Evolutionary conservation across 257 asterid genomes (phyloP).

Genomic region (Oldenlandia corymbosa): DNA sequence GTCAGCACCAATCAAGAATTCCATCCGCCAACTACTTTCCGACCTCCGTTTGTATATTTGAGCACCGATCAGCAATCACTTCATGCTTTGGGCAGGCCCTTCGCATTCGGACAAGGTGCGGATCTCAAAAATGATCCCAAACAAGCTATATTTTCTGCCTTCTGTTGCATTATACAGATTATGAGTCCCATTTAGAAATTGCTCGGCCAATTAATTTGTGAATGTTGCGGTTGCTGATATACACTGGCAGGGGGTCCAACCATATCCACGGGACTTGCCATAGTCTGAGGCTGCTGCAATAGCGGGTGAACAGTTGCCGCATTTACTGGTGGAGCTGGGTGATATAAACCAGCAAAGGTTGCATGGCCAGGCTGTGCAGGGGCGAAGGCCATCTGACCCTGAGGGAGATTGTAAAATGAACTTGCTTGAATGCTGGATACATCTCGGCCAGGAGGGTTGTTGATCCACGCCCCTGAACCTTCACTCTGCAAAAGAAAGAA

Average conservation of each 20-base stretch:
- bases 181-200: constrained; percentile 41
- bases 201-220: constrained; percentile 85
- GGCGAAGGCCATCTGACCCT: constrained; percentile 69
- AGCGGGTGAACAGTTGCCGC: constrained; percentile 65
- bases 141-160: constrained; percentile 22
- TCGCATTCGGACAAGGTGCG: constrained; percentile 27
- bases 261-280: constrained; percentile 67
- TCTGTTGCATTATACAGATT: constrained; percentile 21
- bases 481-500: constrained; percentile 49
- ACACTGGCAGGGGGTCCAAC: constrained; percentile 55
- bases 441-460: constrained; percentile 64
- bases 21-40: constrained; percentile 24
- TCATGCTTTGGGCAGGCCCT: constrained; percentile 23
- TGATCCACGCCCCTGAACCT: constrained; percentile 72
- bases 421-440: constrained; percentile 63
- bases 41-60: no score
- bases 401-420: constrained; percentile 79
- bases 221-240: constrained; percentile 86
- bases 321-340: constrained; percentile 70
- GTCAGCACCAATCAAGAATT: constrained; percentile 31
- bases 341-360: constrained; percentile 63
- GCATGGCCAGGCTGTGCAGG: constrained; percentile 78
- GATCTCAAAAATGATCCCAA: constrained; percentile 27
- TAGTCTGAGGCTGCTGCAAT: constrained; percentile 75
- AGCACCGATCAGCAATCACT: constrained; percentile 35